Base-by-base conservation (phyloP, 2,329 filamentous ascomycete genomes). In the Cordyceps militaris region DNA sequence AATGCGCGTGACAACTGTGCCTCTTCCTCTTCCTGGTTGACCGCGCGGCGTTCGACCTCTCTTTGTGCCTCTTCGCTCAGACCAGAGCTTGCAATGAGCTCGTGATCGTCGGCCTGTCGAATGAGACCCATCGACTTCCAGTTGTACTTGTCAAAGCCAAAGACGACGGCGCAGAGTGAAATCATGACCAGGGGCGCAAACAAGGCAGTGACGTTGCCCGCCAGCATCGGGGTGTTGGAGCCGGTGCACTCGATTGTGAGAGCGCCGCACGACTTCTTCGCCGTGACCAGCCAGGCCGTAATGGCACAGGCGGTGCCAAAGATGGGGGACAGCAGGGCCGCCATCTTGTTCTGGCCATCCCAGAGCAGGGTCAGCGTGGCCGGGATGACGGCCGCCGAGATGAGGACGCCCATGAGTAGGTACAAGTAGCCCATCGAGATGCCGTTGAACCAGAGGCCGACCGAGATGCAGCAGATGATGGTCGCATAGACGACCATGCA, bases 351-450 rank as follows among this genome's bases (percentile, higher is more conserved):
- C 70, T 95, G 91, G 2, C 86, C 83, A 51, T 81, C 82, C 90
- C 91, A 96, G 59, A 91, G 78, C 0, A 96, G 79, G 0, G 90
- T 89, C 61, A 96, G 75, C 0, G 89, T 87, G 0, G 90, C 89
- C 0, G 92, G 91, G 13, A 96, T 79, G 3, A 96, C 91, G 3
- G 90, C 91, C 0, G 88, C 84, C 0, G 87, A 91, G 67, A 96
- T 94, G 66, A 96, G 89, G 52, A 91, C 88, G 8, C 91, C 92
- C 91, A 96, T 96, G 67, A 96, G 82, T 1, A 96, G 76, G 67
- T 95, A 95, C 3, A 95, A 78, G 66, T 92, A 95, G 11, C 91
- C 91, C 89, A 96, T 94, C 11, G 83, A 87, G 60, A 96, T 88
- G 21, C 87, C 86, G 2, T 83, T 85, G 61, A 88, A 87, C 69